These are phyloP conservation scores for Candida nanaspora DNA, from an alignment of 805 yeast species.

Conservation along the genomic window DNA sequence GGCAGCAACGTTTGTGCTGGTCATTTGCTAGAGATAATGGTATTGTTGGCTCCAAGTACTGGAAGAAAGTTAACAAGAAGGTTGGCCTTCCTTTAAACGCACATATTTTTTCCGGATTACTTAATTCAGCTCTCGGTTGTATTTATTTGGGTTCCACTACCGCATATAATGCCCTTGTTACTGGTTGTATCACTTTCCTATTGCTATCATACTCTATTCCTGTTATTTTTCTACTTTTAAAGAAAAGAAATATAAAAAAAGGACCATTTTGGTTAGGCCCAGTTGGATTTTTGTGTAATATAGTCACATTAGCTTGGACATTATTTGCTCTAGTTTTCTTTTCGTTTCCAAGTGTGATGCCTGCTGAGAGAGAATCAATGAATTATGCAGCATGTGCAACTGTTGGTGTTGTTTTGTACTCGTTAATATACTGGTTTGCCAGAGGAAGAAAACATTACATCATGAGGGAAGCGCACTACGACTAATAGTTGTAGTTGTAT, in stretches of 20 bases:
- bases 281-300: slow-evolving; percentile 43
- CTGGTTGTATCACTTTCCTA: slow-evolving; percentile 53
- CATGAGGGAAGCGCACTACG: slow-evolving; percentile 13
- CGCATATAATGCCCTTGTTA: slow-evolving; percentile 59
- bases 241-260: slow-evolving; percentile 46
- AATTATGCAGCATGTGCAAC: slow-evolving; percentile 58
- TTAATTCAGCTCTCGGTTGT: slow-evolving; percentile 51
- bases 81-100: slow-evolving; percentile 55
- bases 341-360: slow-evolving; percentile 58
- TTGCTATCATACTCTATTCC: slow-evolving; percentile 55
- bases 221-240: slow-evolving; percentile 35
- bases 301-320: slow-evolving; percentile 50
- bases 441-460: slow-evolving; percentile 21
- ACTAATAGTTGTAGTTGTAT: too few relatives aligned
- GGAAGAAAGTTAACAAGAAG: slow-evolving; percentile 39
- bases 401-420: slow-evolving; percentile 37
- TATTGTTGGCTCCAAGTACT: slow-evolving; percentile 44
- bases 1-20: slow-evolving; percentile 66
- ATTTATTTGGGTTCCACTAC: slow-evolving; percentile 60
- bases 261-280: slow-evolving; percentile 67
- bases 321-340: slow-evolving; percentile 52
- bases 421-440: slow-evolving; percentile 46
- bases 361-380: slow-evolving; percentile 56
- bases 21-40: slow-evolving; percentile 64
- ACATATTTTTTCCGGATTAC: slow-evolving; percentile 44